These are phyloP conservation scores for Penicillium lagena DNA, from an alignment of 495 filamentous ascomycete species.

Conservation along the genomic window DNA sequence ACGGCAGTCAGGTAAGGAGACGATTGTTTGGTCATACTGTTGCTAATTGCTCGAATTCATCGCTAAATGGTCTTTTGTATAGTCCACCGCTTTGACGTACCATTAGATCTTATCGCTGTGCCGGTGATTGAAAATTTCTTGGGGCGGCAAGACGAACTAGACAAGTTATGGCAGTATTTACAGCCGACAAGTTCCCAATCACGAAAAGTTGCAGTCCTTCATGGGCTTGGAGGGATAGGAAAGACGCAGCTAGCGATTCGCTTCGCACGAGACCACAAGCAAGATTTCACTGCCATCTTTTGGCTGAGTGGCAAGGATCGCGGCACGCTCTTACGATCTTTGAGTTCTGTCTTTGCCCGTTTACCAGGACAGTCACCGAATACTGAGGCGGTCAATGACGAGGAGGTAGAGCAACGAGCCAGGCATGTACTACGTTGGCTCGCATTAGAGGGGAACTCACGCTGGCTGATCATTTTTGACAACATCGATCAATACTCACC, in stretches of 20 bases:
- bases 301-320: constrained; percentile 24
- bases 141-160: constrained; percentile 19
- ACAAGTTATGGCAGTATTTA: constrained; percentile 16
- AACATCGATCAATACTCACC: constrained; percentile 34
- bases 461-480: constrained; percentile 36
- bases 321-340: constrained; percentile 13
- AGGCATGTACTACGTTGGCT: constrained; percentile 19
- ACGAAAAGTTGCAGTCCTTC: constrained; percentile 22
- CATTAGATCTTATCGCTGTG: constrained; percentile 16
- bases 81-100: constrained; percentile 14
- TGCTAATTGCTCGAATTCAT: neutral
- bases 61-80: constrained; percentile 1
- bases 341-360: constrained; percentile 13
- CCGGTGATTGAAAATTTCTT: constrained; percentile 21
- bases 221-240: constrained; percentile 37
- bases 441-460: constrained; percentile 14
- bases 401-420: constrained; percentile 12
- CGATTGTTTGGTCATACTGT: neutral
- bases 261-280: constrained; percentile 23
- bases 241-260: constrained; percentile 37
- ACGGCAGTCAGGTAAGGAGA: constrained; percentile 1
- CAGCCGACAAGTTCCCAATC: constrained; percentile 6
- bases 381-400: constrained; percentile 5
- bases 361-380: constrained; percentile 7
- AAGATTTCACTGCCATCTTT: constrained; percentile 22